Evolutionary conservation across 768 basidiomycete species (phyloP), one percentile per base, ranked within the genome.

Genomic region (Termitomyces sp.): DNA sequence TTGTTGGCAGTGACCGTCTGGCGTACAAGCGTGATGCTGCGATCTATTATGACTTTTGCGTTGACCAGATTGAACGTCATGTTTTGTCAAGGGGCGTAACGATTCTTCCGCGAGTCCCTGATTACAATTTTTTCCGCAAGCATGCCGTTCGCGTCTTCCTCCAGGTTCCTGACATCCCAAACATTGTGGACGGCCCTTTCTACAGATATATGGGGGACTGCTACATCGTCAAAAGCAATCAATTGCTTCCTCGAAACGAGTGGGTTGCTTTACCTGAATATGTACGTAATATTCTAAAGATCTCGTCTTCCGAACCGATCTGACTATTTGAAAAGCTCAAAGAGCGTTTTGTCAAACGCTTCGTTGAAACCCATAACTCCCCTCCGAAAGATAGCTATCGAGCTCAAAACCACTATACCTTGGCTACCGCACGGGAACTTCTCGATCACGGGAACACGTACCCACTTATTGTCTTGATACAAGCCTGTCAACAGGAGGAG

Each of bases 71-170:
- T 52, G 47, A 47, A 35, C 29, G 27, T 50, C 35, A 53, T 56
- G 51, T 54, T 16, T 19, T 23, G n/a, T 46, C 59, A 46, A 16
- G 63, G n/a, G 52, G 55, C 23, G 56, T 65, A 16, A 31, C 3
- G 10, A 38, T 9, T 32, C 27, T 62, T 4, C 59, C 53, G 1
- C n/a, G 35, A 11, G 38, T 23, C 10, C 62, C 62, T 23, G 23
- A 38, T 34, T 31, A 38, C 4, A 27, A 53, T 5, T 59, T 54
- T 14, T 59, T 60, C 53, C 41, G 23, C 37, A 49, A 44, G 1
- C 59, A 65, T 25, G 63, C 62, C n/a, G 57, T 65, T 14, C 61
- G 63, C 17, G 46, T 62, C 4, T 65, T 60, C 37, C 40, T 58
- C 9, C 52, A 65, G 45, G 17, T 55, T 40, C 57, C 50, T 34